These are phyloP conservation scores for Royoungia palumana DNA, from an alignment of 768 basidiomycete species.

Conservation along the genomic window DNA sequence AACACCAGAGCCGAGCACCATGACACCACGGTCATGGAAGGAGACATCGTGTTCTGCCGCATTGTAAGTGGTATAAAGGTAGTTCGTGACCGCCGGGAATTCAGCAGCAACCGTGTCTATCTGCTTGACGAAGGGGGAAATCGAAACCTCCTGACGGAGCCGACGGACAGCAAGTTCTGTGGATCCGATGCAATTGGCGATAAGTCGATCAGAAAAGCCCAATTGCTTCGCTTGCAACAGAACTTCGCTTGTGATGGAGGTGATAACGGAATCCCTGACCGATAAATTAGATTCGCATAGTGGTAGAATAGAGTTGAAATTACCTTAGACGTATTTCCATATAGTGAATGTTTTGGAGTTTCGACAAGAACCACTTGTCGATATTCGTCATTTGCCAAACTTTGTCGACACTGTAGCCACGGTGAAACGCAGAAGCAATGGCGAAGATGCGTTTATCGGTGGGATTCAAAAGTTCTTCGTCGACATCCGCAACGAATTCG, in stretches of 20 bases:
- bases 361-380: constrained; percentile 97
- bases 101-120: constrained; percentile 99
- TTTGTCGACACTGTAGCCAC: constrained; percentile 92
- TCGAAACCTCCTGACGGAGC: constrained; percentile 77
- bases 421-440: constrained; percentile 89
- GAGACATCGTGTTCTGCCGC: constrained; percentile 89
- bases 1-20: constrained; percentile 97
- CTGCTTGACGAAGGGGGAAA: constrained; percentile 94
- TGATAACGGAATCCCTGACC: constrained; percentile 57
- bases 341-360: constrained; percentile 76
- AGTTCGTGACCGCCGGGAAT: constrained; percentile 98
- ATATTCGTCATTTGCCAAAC: constrained; percentile 98
- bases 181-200: constrained; percentile 79
- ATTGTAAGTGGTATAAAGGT: constrained; percentile 97
- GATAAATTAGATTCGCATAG: background rate
- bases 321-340: constrained; percentile 79
- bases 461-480: constrained; percentile 89
- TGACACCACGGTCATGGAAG: constrained; percentile 90
- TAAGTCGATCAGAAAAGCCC: constrained; percentile 93
- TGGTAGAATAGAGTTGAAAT: constrained; percentile 18
- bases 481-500: constrained; percentile 84
- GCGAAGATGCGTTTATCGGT: constrained; percentile 98
- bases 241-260: constrained; percentile 56
- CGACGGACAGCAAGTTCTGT: constrained; percentile 92
- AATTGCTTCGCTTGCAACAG: constrained; percentile 87